A percentile compares a stretch with the other conserved stretches of the same genome.
These are phyloP conservation scores for Exophiala calicioides DNA, from an alignment of 2,329 filamentous ascomycete genomes.

Conservation along the genomic window DNA sequence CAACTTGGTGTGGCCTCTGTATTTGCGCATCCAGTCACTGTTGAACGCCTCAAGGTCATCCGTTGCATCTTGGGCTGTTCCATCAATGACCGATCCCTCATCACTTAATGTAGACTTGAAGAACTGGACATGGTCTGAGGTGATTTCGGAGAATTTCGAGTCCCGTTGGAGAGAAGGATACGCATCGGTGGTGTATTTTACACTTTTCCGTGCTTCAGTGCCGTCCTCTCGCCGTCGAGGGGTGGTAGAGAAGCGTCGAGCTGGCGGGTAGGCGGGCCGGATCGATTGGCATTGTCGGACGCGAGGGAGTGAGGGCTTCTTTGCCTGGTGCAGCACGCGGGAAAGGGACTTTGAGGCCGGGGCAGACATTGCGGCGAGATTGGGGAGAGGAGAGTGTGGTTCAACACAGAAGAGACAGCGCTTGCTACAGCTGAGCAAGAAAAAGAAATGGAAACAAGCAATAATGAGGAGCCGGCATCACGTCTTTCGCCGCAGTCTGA, in stretches of 20 bases:
- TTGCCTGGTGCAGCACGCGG: slow-evolving; percentile 18
- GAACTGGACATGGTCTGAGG: slow-evolving; percentile 73
- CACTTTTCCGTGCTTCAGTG: slow-evolving; percentile 24
- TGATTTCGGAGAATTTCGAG: slow-evolving; percentile 68
- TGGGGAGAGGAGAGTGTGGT: neutral
- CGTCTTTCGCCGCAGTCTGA: too few relatives aligned
- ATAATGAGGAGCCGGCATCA: too few relatives aligned
- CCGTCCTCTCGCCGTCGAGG: slow-evolving; percentile 19
- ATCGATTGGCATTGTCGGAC: slow-evolving; percentile 8
- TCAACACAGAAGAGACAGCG: too few relatives aligned
- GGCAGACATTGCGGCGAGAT: slow-evolving; percentile 14
- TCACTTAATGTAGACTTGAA: slow-evolving; percentile 81
- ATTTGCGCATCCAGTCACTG: slow-evolving; percentile 99
- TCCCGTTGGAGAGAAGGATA: slow-evolving; percentile 79
- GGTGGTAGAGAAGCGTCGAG: slow-evolving; percentile 23
- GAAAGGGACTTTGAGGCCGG: slow-evolving; percentile 16
- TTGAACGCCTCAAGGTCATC: slow-evolving; percentile 92
- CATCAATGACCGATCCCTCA: slow-evolving; percentile 80
- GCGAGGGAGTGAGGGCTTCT: slow-evolving; percentile 15
- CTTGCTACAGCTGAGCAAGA: too few relatives aligned
- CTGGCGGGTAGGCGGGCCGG: slow-evolving; percentile 10
- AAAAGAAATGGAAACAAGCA: too few relatives aligned
- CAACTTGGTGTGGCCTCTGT: slow-evolving; percentile 82
- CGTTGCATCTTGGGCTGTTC: slow-evolving; percentile 69
- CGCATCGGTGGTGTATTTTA: slow-evolving; percentile 81